phyloP scores from a whole-genome alignment of 2,329 filamentous ascomycete species.

The Trichoderma oligosporum region DNA sequence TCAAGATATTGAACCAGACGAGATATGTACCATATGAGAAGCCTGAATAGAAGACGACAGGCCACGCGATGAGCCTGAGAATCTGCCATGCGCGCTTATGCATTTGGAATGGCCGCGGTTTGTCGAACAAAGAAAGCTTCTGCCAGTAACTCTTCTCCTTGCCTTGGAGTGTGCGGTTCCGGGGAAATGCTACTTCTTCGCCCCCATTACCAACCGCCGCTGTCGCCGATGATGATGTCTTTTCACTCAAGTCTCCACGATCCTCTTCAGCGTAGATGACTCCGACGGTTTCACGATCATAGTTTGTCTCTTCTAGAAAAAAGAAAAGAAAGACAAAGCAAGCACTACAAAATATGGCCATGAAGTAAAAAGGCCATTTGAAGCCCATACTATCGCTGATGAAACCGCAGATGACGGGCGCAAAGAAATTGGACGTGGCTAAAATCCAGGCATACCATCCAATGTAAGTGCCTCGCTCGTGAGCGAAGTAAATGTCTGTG shows the following conservation, averaged over 20 bases:
- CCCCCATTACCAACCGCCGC: background rate
- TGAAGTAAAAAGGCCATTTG: slow-evolving; percentile 44
- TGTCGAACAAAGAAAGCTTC: slow-evolving; percentile 38
- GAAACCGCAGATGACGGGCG: slow-evolving; percentile 43
- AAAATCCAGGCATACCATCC: slow-evolving; percentile 39
- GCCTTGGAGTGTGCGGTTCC: background rate
- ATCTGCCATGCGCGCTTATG: slow-evolving; percentile 36
- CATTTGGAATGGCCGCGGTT: slow-evolving; percentile 38
- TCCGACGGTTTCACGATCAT: slow-evolving; percentile 34
- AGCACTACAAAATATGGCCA: slow-evolving; percentile 37
- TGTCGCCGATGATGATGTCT: slow-evolving; percentile 1
- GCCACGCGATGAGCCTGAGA: slow-evolving; percentile 38
- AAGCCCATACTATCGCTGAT: slow-evolving; percentile 42
- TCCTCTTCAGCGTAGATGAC: background rate
- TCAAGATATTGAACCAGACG: slow-evolving; percentile 43
- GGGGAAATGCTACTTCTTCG: background rate
- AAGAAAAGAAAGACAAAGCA: slow-evolving; percentile 45
- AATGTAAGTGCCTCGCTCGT: slow-evolving; percentile 43
- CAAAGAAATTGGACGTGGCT: slow-evolving; percentile 41
- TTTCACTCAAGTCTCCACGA: background rate
- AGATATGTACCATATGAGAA: slow-evolving; percentile 43
- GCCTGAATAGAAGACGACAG: slow-evolving; percentile 41
- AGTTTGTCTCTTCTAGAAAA: slow-evolving; percentile 59
- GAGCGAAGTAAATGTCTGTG: slow-evolving; percentile 41
- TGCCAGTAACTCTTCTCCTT: slow-evolving; percentile 38